Conservation (phyloP, 768 basidiomycete species). For the Mycena vulgaris region DNA sequence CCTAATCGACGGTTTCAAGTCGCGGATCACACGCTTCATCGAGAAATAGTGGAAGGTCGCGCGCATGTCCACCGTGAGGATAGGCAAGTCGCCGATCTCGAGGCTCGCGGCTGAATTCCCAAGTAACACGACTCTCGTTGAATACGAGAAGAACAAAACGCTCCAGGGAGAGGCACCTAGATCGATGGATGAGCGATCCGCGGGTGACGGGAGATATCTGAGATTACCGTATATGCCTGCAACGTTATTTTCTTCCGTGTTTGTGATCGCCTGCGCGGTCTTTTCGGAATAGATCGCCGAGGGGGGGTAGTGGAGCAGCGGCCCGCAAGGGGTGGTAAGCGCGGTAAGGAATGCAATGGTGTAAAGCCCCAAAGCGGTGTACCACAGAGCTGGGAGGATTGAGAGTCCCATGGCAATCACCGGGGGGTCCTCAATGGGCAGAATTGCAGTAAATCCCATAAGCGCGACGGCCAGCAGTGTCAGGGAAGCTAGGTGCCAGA, state of each 20-base stretch:
- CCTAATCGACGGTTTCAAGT: slow-evolving; percentile 63
- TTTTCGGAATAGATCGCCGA: slow-evolving; percentile 83
- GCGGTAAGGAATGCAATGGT: slow-evolving; percentile 54
- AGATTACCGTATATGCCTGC: slow-evolving; percentile 67
- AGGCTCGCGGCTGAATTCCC: slow-evolving; percentile 80
- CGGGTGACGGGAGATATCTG: not conserved
- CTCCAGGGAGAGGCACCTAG: slow-evolving; percentile 71
- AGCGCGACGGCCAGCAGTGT: slow-evolving; percentile 64
- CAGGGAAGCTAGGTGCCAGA: slow-evolving; percentile 74
- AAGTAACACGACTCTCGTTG: slow-evolving; percentile 88
- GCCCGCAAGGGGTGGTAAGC: slow-evolving; percentile 79
- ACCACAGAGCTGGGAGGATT: slow-evolving; percentile 58
- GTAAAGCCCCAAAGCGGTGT: slow-evolving; percentile 65
- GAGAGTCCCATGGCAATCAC: slow-evolving; percentile 20
- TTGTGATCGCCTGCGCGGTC: slow-evolving; percentile 70
- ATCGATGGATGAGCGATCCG: no score
- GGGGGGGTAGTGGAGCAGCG: slow-evolving; percentile 79
- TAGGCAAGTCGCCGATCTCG: slow-evolving; percentile 90
- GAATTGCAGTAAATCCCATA: slow-evolving; percentile 64
- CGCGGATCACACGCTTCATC: slow-evolving; percentile 73
- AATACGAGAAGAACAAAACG: slow-evolving; percentile 84
- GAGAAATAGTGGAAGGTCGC: slow-evolving; percentile 68
- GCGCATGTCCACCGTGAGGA: slow-evolving; percentile 83
- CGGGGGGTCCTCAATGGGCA: slow-evolving; percentile 58
- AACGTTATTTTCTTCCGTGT: slow-evolving; percentile 78